Conservation (phyloP, 306 rosid species). For the Hylodesmum podocarpum region DNA sequence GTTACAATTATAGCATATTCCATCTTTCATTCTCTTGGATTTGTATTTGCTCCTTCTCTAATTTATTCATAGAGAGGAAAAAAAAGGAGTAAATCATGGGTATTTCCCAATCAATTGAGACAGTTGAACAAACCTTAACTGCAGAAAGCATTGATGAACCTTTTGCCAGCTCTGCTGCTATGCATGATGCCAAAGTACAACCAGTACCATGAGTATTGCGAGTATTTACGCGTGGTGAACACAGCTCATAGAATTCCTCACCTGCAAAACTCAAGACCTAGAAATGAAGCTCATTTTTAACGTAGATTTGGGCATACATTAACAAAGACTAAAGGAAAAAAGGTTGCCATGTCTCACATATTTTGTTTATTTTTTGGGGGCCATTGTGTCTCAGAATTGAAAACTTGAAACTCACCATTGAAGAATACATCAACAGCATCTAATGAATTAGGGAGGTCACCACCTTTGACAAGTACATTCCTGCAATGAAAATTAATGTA, state of each 20-base stretch:
- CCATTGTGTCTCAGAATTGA: slow-evolving; percentile 9
- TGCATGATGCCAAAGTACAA: slow-evolving; percentile 92
- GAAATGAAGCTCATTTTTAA: slow-evolving; percentile 31
- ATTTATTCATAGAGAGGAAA: background rate
- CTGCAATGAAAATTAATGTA: slow-evolving; percentile 45
- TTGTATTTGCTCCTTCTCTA: background rate
- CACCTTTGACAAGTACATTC: slow-evolving; percentile 95
- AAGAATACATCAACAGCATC: slow-evolving; percentile 85
- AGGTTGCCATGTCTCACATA: background rate
- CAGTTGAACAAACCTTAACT: slow-evolving; percentile 58
- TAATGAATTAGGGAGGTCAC: slow-evolving; percentile 80
- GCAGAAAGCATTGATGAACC: slow-evolving; percentile 80
- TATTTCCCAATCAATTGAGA: slow-evolving; percentile 16
- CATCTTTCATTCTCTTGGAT: slow-evolving; percentile 5
- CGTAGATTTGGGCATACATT: slow-evolving; percentile 24
- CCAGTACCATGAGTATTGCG: slow-evolving; percentile 93
- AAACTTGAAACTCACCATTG: slow-evolving; percentile 57
- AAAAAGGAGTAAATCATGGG: background rate
- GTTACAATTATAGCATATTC: background rate
- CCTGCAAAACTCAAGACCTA: slow-evolving; percentile 58
- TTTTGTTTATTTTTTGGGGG: slow-evolving; percentile 7
- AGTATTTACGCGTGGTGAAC: slow-evolving; percentile 61
- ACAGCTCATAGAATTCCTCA: slow-evolving; percentile 62
- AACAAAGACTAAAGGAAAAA: background rate
- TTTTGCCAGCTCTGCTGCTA: slow-evolving; percentile 94